Conservation (phyloP, 192 early-diverging fungal species). For the Backusella parvicylindrica region DNA sequence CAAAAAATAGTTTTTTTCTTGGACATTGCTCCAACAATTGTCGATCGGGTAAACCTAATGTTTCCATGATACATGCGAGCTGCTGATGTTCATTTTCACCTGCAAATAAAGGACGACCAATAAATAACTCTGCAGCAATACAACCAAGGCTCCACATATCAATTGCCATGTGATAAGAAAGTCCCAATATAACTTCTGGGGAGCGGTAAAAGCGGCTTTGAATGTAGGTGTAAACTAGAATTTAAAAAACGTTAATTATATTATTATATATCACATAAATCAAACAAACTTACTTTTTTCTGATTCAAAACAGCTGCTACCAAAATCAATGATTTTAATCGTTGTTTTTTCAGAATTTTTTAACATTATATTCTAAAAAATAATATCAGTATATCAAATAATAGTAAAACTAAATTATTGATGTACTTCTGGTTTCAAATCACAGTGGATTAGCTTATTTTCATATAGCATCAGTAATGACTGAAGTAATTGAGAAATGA, state of each 20-base stretch:
- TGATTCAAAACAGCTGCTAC: slow-evolving; percentile 86
- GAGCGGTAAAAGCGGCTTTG: slow-evolving; percentile 96
- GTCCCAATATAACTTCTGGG: slow-evolving; percentile 91
- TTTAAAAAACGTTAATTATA: not conserved
- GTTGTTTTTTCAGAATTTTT: slow-evolving; percentile 62
- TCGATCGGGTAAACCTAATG: slow-evolving; percentile 79
- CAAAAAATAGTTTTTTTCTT: slow-evolving; percentile 90
- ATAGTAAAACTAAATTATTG: not conserved
- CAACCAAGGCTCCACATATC: slow-evolving; percentile 99
- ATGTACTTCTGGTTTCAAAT: slow-evolving; percentile 91
- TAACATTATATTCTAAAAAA: slow-evolving; percentile 73
- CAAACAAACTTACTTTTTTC: slow-evolving; percentile 54
- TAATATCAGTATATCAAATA: not conserved
- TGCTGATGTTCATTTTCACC: slow-evolving; percentile 99
- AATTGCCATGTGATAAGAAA: slow-evolving; percentile 87
- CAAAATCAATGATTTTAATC: slow-evolving; percentile 99
- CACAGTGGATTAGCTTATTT: slow-evolving; percentile 90
- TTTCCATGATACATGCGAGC: slow-evolving; percentile 92
- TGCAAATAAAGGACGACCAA: slow-evolving; percentile 92
- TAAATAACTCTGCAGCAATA: slow-evolving; percentile 91
- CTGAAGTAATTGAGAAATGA: slow-evolving; percentile 82
- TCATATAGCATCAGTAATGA: slow-evolving; percentile 69
- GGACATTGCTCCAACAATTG: slow-evolving; percentile 75
- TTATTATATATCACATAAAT: not conserved
- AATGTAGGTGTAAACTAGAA: slow-evolving; percentile 91